phyloP scores from a whole-genome alignment of 192 early-diverging fungal genomes.

The Neocallimastix lanati region DNA sequence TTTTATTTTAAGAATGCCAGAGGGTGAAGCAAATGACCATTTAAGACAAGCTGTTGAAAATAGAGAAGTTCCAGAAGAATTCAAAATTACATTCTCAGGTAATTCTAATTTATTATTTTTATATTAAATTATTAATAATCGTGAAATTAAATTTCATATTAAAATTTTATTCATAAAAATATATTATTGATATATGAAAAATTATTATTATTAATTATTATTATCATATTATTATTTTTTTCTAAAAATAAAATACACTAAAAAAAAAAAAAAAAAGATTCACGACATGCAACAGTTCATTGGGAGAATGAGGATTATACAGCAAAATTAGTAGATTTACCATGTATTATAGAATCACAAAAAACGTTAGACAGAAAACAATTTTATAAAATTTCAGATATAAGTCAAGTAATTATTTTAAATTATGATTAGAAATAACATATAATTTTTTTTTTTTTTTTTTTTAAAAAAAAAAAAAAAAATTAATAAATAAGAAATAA shows the following conservation, averaged over 20 bases:
- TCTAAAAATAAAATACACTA: too few relatives aligned
- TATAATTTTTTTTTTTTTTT: background rate
- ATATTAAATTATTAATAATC: too few relatives aligned
- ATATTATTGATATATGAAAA: too few relatives aligned
- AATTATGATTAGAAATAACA: too few relatives aligned
- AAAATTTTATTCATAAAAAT: too few relatives aligned
- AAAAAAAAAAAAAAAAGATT: constrained; percentile 11
- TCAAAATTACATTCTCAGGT: constrained; percentile 10
- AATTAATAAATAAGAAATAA: constrained; percentile 2
- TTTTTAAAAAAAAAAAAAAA: background rate
- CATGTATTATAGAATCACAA: constrained; percentile 68
- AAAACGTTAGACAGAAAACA: constrained; percentile 74
- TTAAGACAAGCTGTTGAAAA: constrained; percentile 25
- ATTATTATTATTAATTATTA: too few relatives aligned
- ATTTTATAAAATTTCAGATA: constrained; percentile 68
- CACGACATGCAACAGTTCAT: constrained; percentile 33
- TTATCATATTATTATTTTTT: too few relatives aligned
- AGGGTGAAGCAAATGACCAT: constrained; percentile 22
- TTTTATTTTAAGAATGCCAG: constrained; percentile 50
- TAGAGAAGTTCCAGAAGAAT: constrained; percentile 22
- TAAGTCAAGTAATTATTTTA: constrained; percentile 45
- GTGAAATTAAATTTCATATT: too few relatives aligned
- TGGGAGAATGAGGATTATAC: constrained; percentile 30
- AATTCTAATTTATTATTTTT: background rate
- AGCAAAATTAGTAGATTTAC: constrained; percentile 62